A percentile compares a stretch with the other conserved stretches of the same genome.
phyloP scores from a whole-genome alignment of 139 green algal genomes.

The Asterochloris erici region DNA sequence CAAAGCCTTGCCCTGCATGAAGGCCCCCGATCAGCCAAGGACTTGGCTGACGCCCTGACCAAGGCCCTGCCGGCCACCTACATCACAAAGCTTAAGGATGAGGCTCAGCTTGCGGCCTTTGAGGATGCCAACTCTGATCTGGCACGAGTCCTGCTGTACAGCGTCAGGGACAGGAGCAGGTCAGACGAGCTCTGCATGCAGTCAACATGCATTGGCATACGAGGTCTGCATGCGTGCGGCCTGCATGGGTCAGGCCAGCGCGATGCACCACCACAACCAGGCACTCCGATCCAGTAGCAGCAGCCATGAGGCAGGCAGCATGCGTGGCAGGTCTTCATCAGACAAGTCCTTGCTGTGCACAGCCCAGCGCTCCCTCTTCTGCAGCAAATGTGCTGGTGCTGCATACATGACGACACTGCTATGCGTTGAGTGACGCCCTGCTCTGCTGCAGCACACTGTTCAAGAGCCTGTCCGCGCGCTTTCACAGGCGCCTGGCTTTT shows the following conservation, averaged over 20 bases:
- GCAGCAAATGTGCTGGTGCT: no score
- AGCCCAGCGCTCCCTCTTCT: no score
- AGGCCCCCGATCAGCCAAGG: slow-evolving; percentile 21
- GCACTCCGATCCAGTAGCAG: no score
- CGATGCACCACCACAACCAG: no score
- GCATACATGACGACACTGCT: no score
- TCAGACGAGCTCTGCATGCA: not conserved
- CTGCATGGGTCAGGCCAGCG: no score
- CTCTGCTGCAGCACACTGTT: slow-evolving; percentile 12
- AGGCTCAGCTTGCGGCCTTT: slow-evolving; percentile 9
- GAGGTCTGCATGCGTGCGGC: no score
- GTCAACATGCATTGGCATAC: no score
- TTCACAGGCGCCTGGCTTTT: slow-evolving; percentile 31
- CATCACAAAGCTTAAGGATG: slow-evolving; percentile 11
- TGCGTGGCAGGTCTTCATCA: no score
- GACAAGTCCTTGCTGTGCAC: no score
- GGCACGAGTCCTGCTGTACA: slow-evolving; percentile 36
- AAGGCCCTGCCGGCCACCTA: slow-evolving; percentile 11
- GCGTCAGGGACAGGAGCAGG: slow-evolving; percentile 22
- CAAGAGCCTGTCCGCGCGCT: slow-evolving; percentile 33
- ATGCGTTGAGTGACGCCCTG: no score
- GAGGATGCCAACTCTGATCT: not conserved
- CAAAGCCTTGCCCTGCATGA: not conserved
- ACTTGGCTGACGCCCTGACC: slow-evolving; percentile 19
- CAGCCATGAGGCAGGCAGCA: no score